phyloP scores from a whole-genome alignment of 768 basidiomycete genomes.

The Pulveroboletus frians region DNA sequence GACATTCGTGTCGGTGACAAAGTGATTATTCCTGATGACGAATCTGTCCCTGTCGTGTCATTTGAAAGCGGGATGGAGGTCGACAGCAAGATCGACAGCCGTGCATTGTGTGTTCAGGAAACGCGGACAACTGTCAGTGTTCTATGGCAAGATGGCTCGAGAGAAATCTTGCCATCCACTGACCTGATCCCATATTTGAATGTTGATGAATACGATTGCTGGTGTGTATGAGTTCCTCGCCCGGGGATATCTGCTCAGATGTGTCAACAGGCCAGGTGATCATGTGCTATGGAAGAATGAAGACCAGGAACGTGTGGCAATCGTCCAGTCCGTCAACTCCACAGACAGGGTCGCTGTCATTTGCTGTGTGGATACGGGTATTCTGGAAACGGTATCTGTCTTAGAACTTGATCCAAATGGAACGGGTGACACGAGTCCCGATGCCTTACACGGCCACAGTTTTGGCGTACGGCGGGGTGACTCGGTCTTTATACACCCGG shows the following conservation, averaged over 20 bases:
- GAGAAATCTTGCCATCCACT: slow-evolving; percentile 54
- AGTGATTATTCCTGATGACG: slow-evolving; percentile 51
- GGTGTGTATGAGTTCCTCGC: slow-evolving; percentile 41
- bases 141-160: slow-evolving; percentile 84
- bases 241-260: slow-evolving; percentile 3
- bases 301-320: slow-evolving; percentile 56
- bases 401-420: slow-evolving; percentile 90
- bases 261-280: slow-evolving; percentile 73
- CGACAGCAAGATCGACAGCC: slow-evolving; percentile 45
- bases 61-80: slow-evolving; percentile 52
- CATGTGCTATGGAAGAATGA: slow-evolving; percentile 82
- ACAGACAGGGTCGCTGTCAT: slow-evolving; percentile 66
- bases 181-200: slow-evolving; percentile 78
- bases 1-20: slow-evolving; percentile 73
- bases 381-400: slow-evolving; percentile 65
- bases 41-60: slow-evolving; percentile 47
- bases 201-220: slow-evolving; percentile 89
- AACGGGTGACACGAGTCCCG: slow-evolving; percentile 44
- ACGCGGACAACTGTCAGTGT: slow-evolving; percentile 66
- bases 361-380: slow-evolving; percentile 48
- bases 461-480: slow-evolving; percentile 82
- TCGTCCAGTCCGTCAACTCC: slow-evolving; percentile 77
- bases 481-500: slow-evolving; percentile 73
- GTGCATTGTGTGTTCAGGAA: slow-evolving; percentile 60
- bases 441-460: slow-evolving; percentile 46